A percentile compares a stretch with the other conserved stretches of the same genome.
These are phyloP conservation scores for Paecilomyces variotii DNA, from an alignment of 2,329 filamentous ascomycete species.

Conservation along the genomic window DNA sequence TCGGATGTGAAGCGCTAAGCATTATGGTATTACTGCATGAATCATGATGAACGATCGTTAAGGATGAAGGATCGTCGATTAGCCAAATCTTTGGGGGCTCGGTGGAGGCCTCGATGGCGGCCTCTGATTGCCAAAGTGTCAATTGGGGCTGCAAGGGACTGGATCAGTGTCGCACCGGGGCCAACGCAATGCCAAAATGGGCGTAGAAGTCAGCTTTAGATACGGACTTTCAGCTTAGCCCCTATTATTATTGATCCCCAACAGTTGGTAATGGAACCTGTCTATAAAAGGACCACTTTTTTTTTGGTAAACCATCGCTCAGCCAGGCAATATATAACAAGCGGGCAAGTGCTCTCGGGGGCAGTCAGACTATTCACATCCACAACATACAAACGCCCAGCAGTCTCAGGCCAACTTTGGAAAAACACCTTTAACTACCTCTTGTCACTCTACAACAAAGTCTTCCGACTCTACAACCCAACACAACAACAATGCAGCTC, in stretches of 20 bases:
- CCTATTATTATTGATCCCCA: too few species aligned
- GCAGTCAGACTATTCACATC: not conserved
- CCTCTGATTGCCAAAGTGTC: not conserved
- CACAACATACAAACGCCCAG: not conserved
- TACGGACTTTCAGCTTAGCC: too few species aligned
- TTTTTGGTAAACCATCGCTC: not conserved
- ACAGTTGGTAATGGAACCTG: too few species aligned
- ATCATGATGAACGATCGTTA: too few species aligned
- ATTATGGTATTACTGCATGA: too few species aligned
- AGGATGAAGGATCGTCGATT: not conserved
- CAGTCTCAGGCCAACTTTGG: not conserved
- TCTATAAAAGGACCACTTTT: not conserved
- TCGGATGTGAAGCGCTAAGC: not conserved
- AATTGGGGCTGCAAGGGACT: not conserved
- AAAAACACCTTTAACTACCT: not conserved
- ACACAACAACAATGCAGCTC: not conserved
- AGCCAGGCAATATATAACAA: not conserved
- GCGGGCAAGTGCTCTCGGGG: not conserved
- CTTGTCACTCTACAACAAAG: not conserved
- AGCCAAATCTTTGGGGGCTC: not conserved
- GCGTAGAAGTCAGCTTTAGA: too few species aligned
- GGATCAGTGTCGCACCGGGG: not conserved
- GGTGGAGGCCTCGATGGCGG: not conserved
- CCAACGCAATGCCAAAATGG: not conserved
- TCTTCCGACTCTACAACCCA: not conserved